phyloP scores from a whole-genome alignment of 352 stramenopile species.

The Pythium pyrilobum region DNA sequence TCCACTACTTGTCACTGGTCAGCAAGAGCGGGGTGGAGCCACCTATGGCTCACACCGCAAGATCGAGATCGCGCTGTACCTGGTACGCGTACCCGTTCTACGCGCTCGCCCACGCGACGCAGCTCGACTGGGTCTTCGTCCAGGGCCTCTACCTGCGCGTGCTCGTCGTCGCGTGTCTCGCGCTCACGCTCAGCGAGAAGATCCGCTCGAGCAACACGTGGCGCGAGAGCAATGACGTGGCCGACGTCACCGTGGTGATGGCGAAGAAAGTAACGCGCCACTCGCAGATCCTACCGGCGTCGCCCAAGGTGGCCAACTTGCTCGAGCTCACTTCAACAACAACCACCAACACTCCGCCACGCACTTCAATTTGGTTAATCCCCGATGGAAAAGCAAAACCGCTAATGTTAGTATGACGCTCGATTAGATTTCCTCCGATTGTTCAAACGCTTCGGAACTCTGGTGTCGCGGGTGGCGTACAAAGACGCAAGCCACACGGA shows the following conservation, averaged over 20 bases:
- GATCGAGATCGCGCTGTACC: conserved; percentile 19
- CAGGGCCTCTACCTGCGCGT: conserved; percentile 35
- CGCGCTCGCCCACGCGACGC: conserved; percentile 14
- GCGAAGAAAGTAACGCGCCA: neutral
- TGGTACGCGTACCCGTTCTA: conserved; percentile 28
- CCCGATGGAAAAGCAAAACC: too few species aligned
- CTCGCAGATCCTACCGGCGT: neutral
- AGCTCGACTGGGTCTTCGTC: conserved; percentile 31
- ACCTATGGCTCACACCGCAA: conserved; percentile 16
- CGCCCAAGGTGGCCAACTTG: too few species aligned
- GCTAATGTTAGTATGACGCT: too few species aligned
- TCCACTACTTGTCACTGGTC: conserved; percentile 32
- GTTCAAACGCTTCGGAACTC: too few species aligned
- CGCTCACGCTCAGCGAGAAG: conserved; percentile 5
- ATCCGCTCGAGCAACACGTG: conserved; percentile 12
- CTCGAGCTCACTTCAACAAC: neutral
- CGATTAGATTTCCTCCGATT: too few species aligned
- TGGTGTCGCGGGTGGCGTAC: too few species aligned
- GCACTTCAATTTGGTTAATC: too few species aligned
- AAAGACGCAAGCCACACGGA: too few species aligned
- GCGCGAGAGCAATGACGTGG: conserved; percentile 6
- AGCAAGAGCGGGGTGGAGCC: neutral
- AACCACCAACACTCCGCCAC: neutral
- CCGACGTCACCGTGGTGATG: neutral
- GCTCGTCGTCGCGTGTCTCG: conserved; percentile 12